Evolutionary conservation across 2,329 filamentous ascomycete genomes (phyloP).

Genomic region (Apiospora phragmitis): DNA sequence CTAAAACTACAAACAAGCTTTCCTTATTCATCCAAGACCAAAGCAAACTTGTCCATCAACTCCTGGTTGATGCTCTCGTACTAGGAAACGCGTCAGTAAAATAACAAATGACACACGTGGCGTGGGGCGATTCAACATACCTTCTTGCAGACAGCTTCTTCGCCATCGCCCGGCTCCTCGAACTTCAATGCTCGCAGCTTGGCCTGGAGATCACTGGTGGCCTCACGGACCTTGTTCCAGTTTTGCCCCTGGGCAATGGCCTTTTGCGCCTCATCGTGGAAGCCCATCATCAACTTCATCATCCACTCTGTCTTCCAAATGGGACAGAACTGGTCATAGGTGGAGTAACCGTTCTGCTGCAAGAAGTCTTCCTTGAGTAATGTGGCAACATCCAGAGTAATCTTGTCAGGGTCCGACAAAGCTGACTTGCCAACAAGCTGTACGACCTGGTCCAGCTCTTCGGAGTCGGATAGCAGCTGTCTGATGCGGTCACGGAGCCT

Average conservation of each 20-base stretch:
- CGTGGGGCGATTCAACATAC: constrained; percentile 46
- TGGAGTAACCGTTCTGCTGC: constrained; percentile 98
- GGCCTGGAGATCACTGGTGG: constrained; percentile 82
- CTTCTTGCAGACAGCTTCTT: constrained; percentile 82
- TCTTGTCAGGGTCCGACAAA: constrained; percentile 95
- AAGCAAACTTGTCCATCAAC: constrained; percentile 97
- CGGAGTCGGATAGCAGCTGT: constrained; percentile 90
- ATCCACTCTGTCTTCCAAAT: constrained; percentile 99
- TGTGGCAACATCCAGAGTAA: constrained; percentile 88
- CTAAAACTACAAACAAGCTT: not conserved
- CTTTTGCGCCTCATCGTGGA: constrained; percentile 97
- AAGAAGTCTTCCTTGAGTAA: constrained; percentile 98
- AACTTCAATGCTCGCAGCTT: constrained; percentile 94
- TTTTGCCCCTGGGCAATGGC: constrained; percentile 85
- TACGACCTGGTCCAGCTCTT: constrained; percentile 97
- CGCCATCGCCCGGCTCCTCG: constrained; percentile 82
- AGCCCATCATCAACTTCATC: constrained; percentile 99
- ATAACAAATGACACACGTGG: not conserved
- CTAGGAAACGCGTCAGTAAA: constrained; percentile 41
- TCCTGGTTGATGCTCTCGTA: constrained; percentile 90
- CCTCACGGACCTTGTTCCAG: constrained; percentile 92
- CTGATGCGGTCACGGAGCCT: constrained; percentile 89
- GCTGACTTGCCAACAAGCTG: constrained; percentile 98
- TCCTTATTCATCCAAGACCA: constrained; percentile 87
- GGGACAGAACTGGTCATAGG: constrained; percentile 99